These are phyloP conservation scores for Fusarium globosum DNA, from an alignment of 2,329 filamentous ascomycete genomes.

Conservation along the genomic window DNA sequence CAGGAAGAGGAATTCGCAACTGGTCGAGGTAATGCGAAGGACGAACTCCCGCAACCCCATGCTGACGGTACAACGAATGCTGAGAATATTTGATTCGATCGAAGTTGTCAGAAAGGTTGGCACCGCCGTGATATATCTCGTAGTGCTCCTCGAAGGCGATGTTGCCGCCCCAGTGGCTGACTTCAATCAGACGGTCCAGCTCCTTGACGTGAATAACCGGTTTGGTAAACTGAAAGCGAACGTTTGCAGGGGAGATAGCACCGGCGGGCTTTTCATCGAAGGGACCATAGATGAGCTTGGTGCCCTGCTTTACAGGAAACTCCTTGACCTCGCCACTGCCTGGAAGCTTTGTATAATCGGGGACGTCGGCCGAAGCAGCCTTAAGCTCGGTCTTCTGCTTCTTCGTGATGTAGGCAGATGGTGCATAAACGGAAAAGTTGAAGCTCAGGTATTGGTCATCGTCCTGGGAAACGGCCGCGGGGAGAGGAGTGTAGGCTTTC, in stretches of 20 bases:
- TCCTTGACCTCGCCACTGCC: constrained; percentile 69
- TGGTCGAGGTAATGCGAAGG: constrained; percentile 82
- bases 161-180: constrained; percentile 98
- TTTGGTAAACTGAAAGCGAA: constrained; percentile 96
- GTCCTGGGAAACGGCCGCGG: constrained; percentile 82
- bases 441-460: constrained; percentile 89
- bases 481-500: constrained; percentile 81
- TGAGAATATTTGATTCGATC: constrained; percentile 81
- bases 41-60: constrained; percentile 52
- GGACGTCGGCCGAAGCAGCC: constrained; percentile 79
- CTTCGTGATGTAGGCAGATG: constrained; percentile 83
- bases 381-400: constrained; percentile 99
- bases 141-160: constrained; percentile 95
- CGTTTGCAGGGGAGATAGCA: constrained; percentile 75
- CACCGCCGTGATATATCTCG: constrained; percentile 86
- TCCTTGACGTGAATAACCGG: constrained; percentile 82
- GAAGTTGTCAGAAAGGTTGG: constrained; percentile 78
- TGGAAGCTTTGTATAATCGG: constrained; percentile 84
- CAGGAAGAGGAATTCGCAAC: constrained; percentile 80
- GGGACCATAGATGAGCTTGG: constrained; percentile 89
- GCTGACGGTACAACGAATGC: constrained; percentile 73
- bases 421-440: constrained; percentile 85
- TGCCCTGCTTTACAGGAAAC: constrained; percentile 83
- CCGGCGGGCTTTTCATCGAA: constrained; percentile 87
- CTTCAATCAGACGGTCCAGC: constrained; percentile 91